A percentile compares a stretch with the other conserved stretches of the same genome.
These are phyloP conservation scores for Oropetium thomaeum DNA, from an alignment of 176 grass and related monocot genomes.

Conservation along the genomic window DNA sequence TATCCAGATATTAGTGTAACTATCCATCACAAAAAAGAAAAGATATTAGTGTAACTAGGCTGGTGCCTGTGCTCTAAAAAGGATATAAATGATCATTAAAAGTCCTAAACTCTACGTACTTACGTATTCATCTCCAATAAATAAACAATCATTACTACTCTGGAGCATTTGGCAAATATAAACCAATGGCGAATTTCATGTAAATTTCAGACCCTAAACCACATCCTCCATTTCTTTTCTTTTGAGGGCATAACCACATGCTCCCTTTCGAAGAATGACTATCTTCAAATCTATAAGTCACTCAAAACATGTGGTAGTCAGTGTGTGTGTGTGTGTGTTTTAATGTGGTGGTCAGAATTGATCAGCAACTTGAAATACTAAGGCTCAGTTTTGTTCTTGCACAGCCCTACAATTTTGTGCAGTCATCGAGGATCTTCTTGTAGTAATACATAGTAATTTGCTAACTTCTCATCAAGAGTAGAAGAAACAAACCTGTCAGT, in stretches of 20 bases:
- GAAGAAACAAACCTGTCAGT: conserved; percentile 68
- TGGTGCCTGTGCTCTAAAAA: neutral
- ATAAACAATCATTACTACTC: neutral
- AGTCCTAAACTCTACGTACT: neutral
- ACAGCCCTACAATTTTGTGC: neutral
- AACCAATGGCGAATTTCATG: neutral
- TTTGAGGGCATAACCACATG: neutral
- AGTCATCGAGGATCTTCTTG: neutral
- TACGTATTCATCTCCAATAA: neutral
- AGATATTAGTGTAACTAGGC: neutral
- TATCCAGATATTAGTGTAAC: neutral
- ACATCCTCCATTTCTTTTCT: neutral
- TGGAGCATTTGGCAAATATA: neutral
- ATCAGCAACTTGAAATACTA: neutral
- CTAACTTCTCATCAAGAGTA: neutral
- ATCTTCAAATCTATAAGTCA: conserved; percentile 9
- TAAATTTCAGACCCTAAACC: neutral
- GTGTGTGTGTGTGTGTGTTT: no score
- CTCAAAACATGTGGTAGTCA: neutral
- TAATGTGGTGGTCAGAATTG: neutral
- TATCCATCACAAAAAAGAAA: no score
- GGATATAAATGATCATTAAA: neutral
- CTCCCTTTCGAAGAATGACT: neutral
- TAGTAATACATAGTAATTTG: neutral
- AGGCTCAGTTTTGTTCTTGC: neutral